A percentile compares a stretch with the other conserved stretches of the same genome.
These are phyloP conservation scores for Cardamine chenopodiifolia DNA, from an alignment of 345 rosid genomes.

Conservation along the genomic window DNA sequence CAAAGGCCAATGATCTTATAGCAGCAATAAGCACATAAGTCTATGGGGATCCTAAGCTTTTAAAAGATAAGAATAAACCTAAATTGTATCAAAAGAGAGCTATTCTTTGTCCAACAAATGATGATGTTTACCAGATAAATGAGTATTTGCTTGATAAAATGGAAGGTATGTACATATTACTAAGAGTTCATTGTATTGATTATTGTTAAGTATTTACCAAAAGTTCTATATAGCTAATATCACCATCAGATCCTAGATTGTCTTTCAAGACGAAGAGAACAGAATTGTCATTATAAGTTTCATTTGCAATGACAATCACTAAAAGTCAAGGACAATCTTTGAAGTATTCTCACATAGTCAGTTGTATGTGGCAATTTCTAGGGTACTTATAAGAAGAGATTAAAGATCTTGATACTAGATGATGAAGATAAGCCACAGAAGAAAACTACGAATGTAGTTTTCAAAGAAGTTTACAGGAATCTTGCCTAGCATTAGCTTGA, in stretches of 20 bases:
- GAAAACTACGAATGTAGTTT: background rate
- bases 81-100: background rate
- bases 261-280: too few species aligned
- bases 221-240: too few species aligned
- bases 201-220: too few species aligned
- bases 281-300: too few species aligned
- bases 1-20: background rate
- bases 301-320: too few species aligned
- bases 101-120: background rate
- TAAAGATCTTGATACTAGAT: too few species aligned
- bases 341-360: too few species aligned
- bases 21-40: background rate
- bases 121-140: background rate
- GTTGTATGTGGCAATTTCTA: background rate
- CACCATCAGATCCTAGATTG: too few species aligned
- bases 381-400: background rate
- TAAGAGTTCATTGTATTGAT: too few species aligned
- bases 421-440: background rate
- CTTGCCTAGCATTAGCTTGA: too few species aligned
- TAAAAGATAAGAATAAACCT: background rate
- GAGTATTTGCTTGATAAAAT: background rate
- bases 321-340: too few species aligned
- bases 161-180: background rate
- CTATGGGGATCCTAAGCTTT: background rate
- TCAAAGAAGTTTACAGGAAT: background rate